Percentiles rank a stretch among this genome's conserved stretches.
phyloP scores from a whole-genome alignment of 371 early-diverging fungal genomes.

The Sporodiniella umbellata region DNA sequence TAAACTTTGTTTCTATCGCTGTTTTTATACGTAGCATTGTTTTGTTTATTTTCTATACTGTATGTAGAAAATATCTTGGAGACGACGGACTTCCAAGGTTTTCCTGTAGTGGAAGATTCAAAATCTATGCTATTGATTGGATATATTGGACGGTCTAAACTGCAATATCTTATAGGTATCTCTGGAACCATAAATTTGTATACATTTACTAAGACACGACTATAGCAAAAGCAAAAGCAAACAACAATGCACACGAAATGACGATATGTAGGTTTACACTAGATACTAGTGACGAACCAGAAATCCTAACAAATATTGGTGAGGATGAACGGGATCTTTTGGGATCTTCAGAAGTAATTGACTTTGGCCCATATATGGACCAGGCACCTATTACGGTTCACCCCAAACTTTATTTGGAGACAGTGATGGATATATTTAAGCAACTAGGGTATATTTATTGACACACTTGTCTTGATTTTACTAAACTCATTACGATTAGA shows the following conservation, averaged over 20 bases:
- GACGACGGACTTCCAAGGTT: conserved; percentile 66
- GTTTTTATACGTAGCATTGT: too few species aligned
- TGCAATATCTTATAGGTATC: conserved; percentile 67
- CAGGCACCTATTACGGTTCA: conserved; percentile 85
- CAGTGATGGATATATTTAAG: conserved; percentile 88
- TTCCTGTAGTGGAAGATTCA: conserved; percentile 79
- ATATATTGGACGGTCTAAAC: conserved; percentile 74
- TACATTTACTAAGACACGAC: background rate
- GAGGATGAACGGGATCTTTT: conserved; percentile 19
- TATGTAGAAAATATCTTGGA: conserved; percentile 46
- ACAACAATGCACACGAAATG: conserved; percentile 44
- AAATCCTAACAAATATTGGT: conserved; percentile 17
- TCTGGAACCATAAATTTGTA: too few species aligned
- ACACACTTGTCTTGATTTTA: background rate
- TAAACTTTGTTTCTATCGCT: too few species aligned
- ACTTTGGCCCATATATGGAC: conserved; percentile 77
- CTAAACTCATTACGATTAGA: conserved; percentile 27
- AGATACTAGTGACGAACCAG: conserved; percentile 33
- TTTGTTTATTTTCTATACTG: too few species aligned
- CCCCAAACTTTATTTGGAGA: conserved; percentile 78
- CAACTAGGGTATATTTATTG: conserved; percentile 67
- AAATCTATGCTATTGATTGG: conserved; percentile 73
- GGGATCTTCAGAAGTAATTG: conserved; percentile 52
- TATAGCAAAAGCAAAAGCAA: conserved; percentile 47
- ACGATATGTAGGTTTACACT: conserved; percentile 59